These are phyloP conservation scores for Karstenula rhodostoma DNA, from an alignment of 2,329 filamentous ascomycete species.

Conservation along the genomic window DNA sequence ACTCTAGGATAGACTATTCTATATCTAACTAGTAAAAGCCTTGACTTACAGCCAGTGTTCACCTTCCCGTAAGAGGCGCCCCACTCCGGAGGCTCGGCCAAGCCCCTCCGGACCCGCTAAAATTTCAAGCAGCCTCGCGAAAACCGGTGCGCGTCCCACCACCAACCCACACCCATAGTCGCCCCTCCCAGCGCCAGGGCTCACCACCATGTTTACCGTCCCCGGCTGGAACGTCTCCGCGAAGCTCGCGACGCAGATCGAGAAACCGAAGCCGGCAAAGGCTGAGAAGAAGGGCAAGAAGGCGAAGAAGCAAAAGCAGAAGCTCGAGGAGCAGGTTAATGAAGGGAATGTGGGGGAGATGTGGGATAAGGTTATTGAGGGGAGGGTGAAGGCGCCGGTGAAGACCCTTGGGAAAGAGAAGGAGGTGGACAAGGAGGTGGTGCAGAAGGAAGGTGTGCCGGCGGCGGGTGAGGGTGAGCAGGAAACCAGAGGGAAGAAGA, in stretches of 20 bases:
- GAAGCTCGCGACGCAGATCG: slow-evolving; percentile 75
- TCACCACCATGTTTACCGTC: slow-evolving; percentile 80
- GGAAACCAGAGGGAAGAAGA: slow-evolving; percentile 49
- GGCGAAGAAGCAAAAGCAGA: slow-evolving; percentile 62
- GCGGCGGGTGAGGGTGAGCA: slow-evolving; percentile 34
- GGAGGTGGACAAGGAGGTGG: slow-evolving; percentile 60
- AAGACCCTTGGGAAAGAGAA: no score
- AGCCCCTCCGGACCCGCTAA: no score
- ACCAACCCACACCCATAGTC: neutral
- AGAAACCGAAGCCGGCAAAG: slow-evolving; percentile 46
- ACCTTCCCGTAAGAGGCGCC: no score
- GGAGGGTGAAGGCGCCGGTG: slow-evolving; percentile 70
- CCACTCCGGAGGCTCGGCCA: no score
- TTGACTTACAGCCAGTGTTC: no score
- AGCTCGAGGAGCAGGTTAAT: slow-evolving; percentile 81
- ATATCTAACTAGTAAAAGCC: no score
- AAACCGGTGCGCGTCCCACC: no score
- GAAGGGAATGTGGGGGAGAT: slow-evolving; percentile 66
- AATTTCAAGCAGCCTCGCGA: no score
- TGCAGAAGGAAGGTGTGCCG: slow-evolving; percentile 39
- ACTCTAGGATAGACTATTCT: no score
- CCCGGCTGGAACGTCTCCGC: slow-evolving; percentile 88
- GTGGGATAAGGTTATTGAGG: slow-evolving; percentile 51
- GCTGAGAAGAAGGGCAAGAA: slow-evolving; percentile 57
- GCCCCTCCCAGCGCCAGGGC: neutral